Evolutionary conservation across 2,329 filamentous ascomycete genomes (phyloP), one percentile per base, ranked within the genome.

Genomic region (Ophidiomyces ophidiicola): DNA sequence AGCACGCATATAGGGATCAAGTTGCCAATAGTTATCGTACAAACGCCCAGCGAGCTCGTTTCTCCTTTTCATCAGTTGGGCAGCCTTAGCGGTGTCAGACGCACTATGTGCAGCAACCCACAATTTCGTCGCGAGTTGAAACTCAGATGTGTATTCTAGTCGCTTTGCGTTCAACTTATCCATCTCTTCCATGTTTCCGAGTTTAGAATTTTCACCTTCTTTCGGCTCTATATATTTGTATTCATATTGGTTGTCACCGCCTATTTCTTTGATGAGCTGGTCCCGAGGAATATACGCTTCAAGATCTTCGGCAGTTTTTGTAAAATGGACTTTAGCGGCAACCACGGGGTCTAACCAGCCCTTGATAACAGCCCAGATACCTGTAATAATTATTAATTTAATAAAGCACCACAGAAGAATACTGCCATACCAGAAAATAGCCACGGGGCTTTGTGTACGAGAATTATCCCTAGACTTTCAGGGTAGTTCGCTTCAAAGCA

Each of bases 401-500:
- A 18, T 12, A n/a, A n/a, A n/a, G 21, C n/a, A 25, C 30, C 4
- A 38, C 31, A 36, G 10, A 32, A n/a, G 25, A 11, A 33, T 11
- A 26, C 29, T 14, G 15, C 61, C 68, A 40, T 61, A 80, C 83
- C 80, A 68, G 93, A 87, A 66, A 98, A 98, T 32, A 98, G 68
- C 90, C 90, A 98, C 3, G 90, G 90, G 0, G 90, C 79, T 60
- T 94, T 94, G 68, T 98, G 90, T 25, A 98, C 84, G 32, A 96
- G 72, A 2, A 96, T 84, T 2, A 81, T 73, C 19, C 88, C 90
- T 1, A 98, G 71, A 33, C 78, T 88, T 60, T 98, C 90, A 0
- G 90, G 90, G 52, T 96, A 98, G 59, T 98, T 96, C 44, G 90
- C 90, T 65, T 98, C 90, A 56, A 98, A 98, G 60, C 87, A 94